These are phyloP conservation scores for Tricholoma matsutake DNA, from an alignment of 768 basidiomycete genomes.

Conservation along the genomic window DNA sequence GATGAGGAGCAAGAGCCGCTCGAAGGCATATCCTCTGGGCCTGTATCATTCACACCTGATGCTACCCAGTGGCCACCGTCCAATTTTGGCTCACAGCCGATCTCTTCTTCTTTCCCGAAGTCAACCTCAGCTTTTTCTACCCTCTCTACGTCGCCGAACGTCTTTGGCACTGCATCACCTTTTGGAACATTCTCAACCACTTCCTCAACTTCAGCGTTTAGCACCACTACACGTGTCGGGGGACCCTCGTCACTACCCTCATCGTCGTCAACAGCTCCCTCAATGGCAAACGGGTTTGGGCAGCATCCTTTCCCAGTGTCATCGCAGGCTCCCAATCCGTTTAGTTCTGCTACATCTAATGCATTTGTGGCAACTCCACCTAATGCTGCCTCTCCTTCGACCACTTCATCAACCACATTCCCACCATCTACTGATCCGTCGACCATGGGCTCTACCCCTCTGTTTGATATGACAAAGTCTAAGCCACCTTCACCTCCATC, in stretches of 20 bases:
- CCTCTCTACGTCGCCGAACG: slow-evolving; percentile 36
- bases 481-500: neutral
- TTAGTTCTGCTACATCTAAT: neutral
- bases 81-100: slow-evolving; percentile 2
- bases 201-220: slow-evolving; percentile 14
- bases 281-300: neutral
- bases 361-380: neutral
- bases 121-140: slow-evolving; percentile 37
- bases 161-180: slow-evolving; percentile 33
- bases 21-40: neutral
- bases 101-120: slow-evolving; percentile 13
- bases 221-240: slow-evolving; percentile 11
- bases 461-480: neutral
- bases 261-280: neutral
- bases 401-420: neutral
- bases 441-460: neutral
- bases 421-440: neutral
- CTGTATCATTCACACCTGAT: slow-evolving; percentile 17
- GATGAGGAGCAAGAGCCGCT: slow-evolving; percentile 17
- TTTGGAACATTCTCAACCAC: slow-evolving; percentile 29
- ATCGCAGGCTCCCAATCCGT: neutral
- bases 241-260: slow-evolving; percentile 10
- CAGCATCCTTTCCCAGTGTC: neutral
- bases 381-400: neutral
- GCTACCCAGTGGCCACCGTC: slow-evolving; percentile 17